Percentiles rank a stretch among this genome's conserved stretches.
These are phyloP conservation scores for Mimosa pudica DNA, from an alignment of 306 rosid genomes.

Conservation along the genomic window DNA sequence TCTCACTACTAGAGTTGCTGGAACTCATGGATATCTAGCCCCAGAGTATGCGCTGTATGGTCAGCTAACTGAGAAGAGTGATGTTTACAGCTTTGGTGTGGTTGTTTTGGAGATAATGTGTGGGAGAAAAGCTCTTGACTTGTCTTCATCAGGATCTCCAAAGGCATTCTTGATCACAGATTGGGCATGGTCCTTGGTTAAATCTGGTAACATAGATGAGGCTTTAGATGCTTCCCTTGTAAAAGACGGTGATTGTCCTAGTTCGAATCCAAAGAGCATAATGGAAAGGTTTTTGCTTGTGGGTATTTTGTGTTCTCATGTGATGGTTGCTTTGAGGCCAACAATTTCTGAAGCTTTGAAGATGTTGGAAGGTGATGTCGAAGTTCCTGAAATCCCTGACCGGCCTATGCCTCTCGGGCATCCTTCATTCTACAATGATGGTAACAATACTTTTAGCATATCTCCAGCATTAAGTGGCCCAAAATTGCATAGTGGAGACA, in stretches of 20 bases:
- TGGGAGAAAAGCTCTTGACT: constrained; percentile 89
- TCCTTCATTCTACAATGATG: constrained; percentile 52
- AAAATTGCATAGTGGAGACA: constrained; percentile 61
- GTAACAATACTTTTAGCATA: constrained; percentile 62
- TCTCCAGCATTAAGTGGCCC: constrained; percentile 82
- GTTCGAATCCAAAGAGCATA: constrained; percentile 78
- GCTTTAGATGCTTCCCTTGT: constrained; percentile 65
- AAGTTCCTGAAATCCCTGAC: constrained; percentile 86
- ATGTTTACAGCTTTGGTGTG: constrained; percentile 97
- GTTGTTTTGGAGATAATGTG: constrained; percentile 96
- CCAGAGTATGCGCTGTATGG: constrained; percentile 97
- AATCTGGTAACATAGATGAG: constrained; percentile 63
- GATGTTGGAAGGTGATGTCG: constrained; percentile 96
- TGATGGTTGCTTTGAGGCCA: constrained; percentile 95
- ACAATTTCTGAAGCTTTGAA: constrained; percentile 84
- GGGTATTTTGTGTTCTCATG: constrained; percentile 90
- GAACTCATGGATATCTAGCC: constrained; percentile 95
- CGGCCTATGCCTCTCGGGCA: constrained; percentile 96
- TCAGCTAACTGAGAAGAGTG: constrained; percentile 96
- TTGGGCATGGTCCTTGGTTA: constrained; percentile 96
- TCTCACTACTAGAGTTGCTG: constrained; percentile 97
- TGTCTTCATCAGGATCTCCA: constrained; percentile 68
- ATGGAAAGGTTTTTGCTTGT: constrained; percentile 89
- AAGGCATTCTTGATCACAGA: constrained; percentile 82
- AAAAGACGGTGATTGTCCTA: constrained; percentile 49